A percentile compares a stretch with the other conserved stretches of the same genome.
Conservation (phyloP, 345 rosid genomes). For the Linum lewisii region DNA sequence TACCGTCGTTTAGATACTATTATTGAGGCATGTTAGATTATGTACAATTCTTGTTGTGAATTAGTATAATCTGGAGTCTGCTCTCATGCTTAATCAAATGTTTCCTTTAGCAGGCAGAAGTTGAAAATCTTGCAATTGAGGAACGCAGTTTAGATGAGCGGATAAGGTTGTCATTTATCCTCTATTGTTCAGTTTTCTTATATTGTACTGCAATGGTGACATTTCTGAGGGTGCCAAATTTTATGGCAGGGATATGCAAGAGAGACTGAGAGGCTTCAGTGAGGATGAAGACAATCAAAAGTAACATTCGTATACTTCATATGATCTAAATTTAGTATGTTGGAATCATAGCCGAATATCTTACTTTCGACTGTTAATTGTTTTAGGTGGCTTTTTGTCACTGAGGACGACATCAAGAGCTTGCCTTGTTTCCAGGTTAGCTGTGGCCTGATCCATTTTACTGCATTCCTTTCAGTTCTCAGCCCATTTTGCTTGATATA, state of each 20-base stretch:
- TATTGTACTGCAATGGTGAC: constrained; percentile 2
- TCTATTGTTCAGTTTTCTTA: constrained; percentile 11
- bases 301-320: constrained; percentile 28
- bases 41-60: neutral
- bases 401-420: constrained; percentile 90
- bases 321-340: constrained; percentile 2
- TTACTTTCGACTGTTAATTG: constrained; percentile 18
- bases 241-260: constrained; percentile 75
- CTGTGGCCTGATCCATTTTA: constrained; percentile 10
- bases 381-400: constrained; percentile 87
- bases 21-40: constrained; percentile 4
- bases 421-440: constrained; percentile 84
- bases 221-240: constrained; percentile 24
- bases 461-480: neutral
- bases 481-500: neutral
- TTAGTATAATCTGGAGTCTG: constrained; percentile 2
- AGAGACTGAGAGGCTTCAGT: constrained; percentile 68
- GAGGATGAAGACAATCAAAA: constrained; percentile 81
- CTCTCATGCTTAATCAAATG: neutral
- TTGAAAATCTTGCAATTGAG: constrained; percentile 56
- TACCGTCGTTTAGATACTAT: neutral
- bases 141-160: constrained; percentile 57
- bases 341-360: constrained; percentile 5
- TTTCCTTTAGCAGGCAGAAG: constrained; percentile 51
- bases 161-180: constrained; percentile 35